A percentile compares a stretch with the other conserved stretches of the same genome.
These are phyloP conservation scores for Fraxinus platypoda DNA, from an alignment of 305 asterid species.

Conservation along the genomic window DNA sequence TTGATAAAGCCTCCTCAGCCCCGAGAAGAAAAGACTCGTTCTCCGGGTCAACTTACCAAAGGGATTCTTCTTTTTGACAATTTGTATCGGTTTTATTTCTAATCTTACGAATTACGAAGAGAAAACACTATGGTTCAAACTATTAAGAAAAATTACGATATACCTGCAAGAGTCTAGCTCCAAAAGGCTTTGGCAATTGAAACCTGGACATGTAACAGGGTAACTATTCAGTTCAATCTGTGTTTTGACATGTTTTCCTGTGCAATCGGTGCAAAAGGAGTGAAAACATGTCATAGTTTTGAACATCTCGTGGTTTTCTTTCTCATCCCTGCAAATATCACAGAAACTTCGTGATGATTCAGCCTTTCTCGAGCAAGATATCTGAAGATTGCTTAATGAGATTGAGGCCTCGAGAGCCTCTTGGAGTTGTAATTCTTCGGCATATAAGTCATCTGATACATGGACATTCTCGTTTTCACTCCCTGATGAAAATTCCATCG, in stretches of 20 bases:
- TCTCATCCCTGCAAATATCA: slow-evolving; percentile 44
- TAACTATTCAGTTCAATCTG: slow-evolving; percentile 8
- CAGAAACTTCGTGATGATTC: slow-evolving; percentile 30
- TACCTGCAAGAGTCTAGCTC: background rate
- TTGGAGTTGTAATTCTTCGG: slow-evolving; percentile 29
- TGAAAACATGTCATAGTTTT: slow-evolving; percentile 33
- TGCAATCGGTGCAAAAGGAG: slow-evolving; percentile 43
- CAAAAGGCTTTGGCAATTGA: background rate
- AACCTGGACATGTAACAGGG: background rate
- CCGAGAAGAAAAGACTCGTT: no score
- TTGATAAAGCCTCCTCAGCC: no score
- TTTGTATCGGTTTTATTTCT: background rate
- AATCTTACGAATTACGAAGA: no score
- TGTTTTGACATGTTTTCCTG: slow-evolving; percentile 33
- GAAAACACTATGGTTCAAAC: no score
- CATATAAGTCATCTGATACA: slow-evolving; percentile 16
- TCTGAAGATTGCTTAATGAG: background rate
- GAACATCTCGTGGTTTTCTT: slow-evolving; percentile 24
- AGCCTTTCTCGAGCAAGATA: background rate
- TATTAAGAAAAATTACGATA: no score
- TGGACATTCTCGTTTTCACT: background rate
- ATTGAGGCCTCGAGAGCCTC: slow-evolving; percentile 24
- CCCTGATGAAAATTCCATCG: background rate
- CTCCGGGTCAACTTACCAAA: no score
- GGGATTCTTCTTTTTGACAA: no score